A percentile compares a stretch with the other conserved stretches of the same genome.
Conservation (phyloP, 176 grass and related monocot genomes). For the Bolboschoenus planiculmis region DNA sequence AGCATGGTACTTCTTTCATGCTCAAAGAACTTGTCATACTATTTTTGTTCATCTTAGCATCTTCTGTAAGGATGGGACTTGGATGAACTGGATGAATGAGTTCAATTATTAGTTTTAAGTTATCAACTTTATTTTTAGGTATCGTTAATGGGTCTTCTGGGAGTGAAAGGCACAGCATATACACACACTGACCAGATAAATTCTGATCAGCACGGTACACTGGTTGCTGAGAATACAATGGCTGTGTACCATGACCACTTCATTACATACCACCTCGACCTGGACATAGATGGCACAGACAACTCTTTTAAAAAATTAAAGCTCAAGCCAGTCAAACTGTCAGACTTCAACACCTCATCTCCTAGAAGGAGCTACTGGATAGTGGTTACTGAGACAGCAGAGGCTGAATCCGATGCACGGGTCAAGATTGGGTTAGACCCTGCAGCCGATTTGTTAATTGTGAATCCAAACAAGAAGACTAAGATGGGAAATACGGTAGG, state of each 20-base stretch:
- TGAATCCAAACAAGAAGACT: conserved; percentile 59
- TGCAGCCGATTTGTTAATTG: conserved; percentile 44
- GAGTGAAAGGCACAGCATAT: conserved; percentile 50
- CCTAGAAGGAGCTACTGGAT: conserved; percentile 74
- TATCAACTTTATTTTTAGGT: conserved; percentile 27
- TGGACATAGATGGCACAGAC: conserved; percentile 66
- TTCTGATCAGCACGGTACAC: conserved; percentile 34
- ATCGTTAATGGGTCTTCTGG: conserved; percentile 46
- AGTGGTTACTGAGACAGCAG: conserved; percentile 44
- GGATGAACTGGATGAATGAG: neutral
- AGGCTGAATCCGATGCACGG: conserved; percentile 45
- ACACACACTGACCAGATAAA: conserved; percentile 42
- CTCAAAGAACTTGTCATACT: neutral
- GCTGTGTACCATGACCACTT: conserved; percentile 88
- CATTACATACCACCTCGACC: conserved; percentile 63
- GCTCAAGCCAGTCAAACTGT: conserved; percentile 17
- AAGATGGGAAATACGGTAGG: conserved; percentile 53
- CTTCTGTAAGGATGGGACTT: neutral
- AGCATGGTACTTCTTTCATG: neutral
- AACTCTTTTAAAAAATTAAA: conserved; percentile 67
- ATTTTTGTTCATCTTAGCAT: neutral
- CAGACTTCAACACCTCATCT: conserved; percentile 19
- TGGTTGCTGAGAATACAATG: conserved; percentile 62
- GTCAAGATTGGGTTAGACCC: conserved; percentile 29
- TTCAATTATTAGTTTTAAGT: neutral